These are phyloP conservation scores for Elsinoe fawcettii DNA, from an alignment of 2,329 filamentous ascomycete species.

Conservation along the genomic window DNA sequence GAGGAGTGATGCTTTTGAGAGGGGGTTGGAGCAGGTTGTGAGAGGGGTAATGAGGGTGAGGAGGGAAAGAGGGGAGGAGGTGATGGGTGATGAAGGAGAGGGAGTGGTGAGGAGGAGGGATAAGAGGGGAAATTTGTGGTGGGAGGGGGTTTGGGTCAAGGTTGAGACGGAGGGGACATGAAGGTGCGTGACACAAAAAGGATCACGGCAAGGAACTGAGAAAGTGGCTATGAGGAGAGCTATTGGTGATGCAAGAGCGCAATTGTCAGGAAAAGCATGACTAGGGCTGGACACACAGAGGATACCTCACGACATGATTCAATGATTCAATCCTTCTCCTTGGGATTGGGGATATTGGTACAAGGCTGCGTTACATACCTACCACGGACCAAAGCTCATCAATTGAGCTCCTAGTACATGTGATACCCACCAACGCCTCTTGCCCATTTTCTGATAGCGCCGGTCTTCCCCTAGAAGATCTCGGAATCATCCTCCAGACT, in stretches of 20 bases:
- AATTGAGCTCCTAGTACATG: neutral
- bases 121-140: neutral
- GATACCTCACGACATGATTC: neutral
- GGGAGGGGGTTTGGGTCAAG: constrained; percentile 14
- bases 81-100: neutral
- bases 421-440: neutral
- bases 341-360: neutral
- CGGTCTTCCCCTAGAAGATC: constrained; percentile 10
- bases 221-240: too few relatives aligned
- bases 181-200: too few relatives aligned
- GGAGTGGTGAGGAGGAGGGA: neutral
- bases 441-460: neutral
- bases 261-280: neutral
- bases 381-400: neutral
- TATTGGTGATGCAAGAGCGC: neutral
- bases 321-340: neutral
- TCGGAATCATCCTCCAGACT: constrained; percentile 14
- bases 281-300: neutral
- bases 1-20: constrained; percentile 5
- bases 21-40: constrained; percentile 8
- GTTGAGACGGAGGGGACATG: constrained; percentile 16
- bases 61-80: constrained; percentile 9
- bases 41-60: neutral
- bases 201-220: too few relatives aligned
- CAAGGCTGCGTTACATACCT: neutral